Base-by-base conservation (phyloP, 179 eudicot genomes). In the Carnegiea gigantea region DNA sequence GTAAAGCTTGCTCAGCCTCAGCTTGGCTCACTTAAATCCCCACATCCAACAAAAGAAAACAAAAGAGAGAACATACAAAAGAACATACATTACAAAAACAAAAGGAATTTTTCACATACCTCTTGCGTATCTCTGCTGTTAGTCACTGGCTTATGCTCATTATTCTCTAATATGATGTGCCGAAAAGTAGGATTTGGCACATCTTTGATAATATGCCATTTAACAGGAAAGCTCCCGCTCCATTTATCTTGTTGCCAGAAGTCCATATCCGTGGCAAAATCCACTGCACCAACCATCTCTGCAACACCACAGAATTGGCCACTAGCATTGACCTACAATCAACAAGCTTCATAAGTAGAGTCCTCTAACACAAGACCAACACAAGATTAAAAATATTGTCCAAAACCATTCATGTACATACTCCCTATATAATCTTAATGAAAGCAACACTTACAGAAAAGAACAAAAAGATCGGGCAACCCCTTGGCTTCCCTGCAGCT, bases 191-290 rank as follows among this genome's bases (percentile, higher is more conserved):
- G 88, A 82, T 96, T 96, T 67, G 97, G 93, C 48, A 94, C 91
- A 88, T 96, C 99, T 86, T 94, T 96, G 54, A 96, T 88, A 14
- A 96, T 84, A 87, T 94, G 98, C 99, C 99, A 96, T 80, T 96
- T 94, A 11, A 96, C 98, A 82, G 95, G 93, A 80, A 96, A 96
- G 84, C 98, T 91, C 57, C 97, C 98, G 83, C 90, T 91, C 98
- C 98, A 96, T 87, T 96, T 96, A 83, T 96, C 99, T 86, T 96
- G 99, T 92, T 96, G 99, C 99, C 98, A 94, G 83, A 96, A 96
- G 84, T 96, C 99, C 99, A 96, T 96, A 83, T 95, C 95, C 53
- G 83, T 90, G 65, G 83, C 84, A 77, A 93, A 93, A 76, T 96
- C 93, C 75, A 94, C 98, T 46, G 91, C 92, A 12, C 98, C 98